Evolutionary conservation across 1,284 basidiomycete genomes (phyloP), one percentile per base, ranked within the genome.

Genomic region (Fomitopsis betulina): DNA sequence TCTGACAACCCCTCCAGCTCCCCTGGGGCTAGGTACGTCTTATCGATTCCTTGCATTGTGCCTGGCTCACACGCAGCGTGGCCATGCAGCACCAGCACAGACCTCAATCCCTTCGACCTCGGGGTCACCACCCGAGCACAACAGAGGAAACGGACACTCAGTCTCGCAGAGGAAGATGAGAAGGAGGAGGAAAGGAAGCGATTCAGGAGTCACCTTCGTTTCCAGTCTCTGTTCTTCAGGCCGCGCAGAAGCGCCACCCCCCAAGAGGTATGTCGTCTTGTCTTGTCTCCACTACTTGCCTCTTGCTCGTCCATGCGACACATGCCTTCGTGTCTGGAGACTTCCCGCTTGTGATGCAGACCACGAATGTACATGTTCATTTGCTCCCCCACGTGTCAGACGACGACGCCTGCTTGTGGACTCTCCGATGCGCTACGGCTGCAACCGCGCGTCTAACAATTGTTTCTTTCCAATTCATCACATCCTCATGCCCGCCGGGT

Each of bases 81-180:
- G 30, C 43, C 27, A 15, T 15, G 33, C 33, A 47, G 30, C 49
- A 38, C 47, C 17, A n/a, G 35, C 35, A 13, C 27, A 21, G 27
- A 52, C 12, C 2, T 19, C n/a, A 42, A 21, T 10, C 27, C 40
- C 9, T n/a, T 32, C 52, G 33, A 42, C 25, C 19, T n/a, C 17
- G 47, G 40, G 15, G 23, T 58, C 7, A 43, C 47, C 15, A 49
- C 55, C 4, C 53, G 57, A 25, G 53, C 33, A 9, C 53, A 58
- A 23, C 45, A 50, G 5, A 33, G 57, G 8, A 58, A 58, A 39
- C 35, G 57, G 17, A 25, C 30, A 1, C 21, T 40, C 2, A 55
- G 53, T 4, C 4, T 19, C 15, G 9, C 57, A 25, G 57, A 54
- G 4, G 53, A 55, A 1, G 43, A 56, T 8, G 39, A 23, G 15